Base-by-base conservation (phyloP, 108 stramenopile species). In the Skeletonema menzelii region DNA sequence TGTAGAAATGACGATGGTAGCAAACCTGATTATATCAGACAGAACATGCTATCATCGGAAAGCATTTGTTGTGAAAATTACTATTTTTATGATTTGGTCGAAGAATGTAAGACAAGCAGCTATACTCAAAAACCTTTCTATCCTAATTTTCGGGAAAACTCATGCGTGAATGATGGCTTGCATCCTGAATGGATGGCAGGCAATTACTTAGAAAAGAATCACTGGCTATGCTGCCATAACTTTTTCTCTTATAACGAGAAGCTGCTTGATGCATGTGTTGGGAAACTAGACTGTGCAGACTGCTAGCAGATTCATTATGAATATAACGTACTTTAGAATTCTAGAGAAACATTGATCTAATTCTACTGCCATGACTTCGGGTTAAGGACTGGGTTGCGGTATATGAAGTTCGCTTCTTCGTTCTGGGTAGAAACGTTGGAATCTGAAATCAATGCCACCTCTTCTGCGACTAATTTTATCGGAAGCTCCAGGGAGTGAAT, bases 341-440 rank as follows among this genome's bases (percentile, higher is more conserved):
- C 34, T 10, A 35, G 34, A 38, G 37, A 42, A 15, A 15, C 40
- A 42, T 42, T 42, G 4, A n/a, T 15, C 2, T 42, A 15, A 4
- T 42, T 15, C 22, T 53, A 53, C 22, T 53, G 49, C 77, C 77
- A 78, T 38, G 70, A 71, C 20, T 44, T n/a, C 17, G 71, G 77
- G 47, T 78, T 67, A 22, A 78, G 66, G 46, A 71, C 65, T 17
- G 78, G 78, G 40, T 79, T 57, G 24, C 78, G 70, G 56, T 79
- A 79, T 71, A 72, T 68, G 65, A 79, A 79, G 19, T 68, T 79
- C 57, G 67, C 78, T 35, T 71, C 70, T 57, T 71, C 71, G 32
- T 79, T 71, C 22, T 24, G 40, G 26, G 67, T 22, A n/a, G 20
- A 22, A 27, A 68, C 27, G 3, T 55, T 47, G 7, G 78, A 68